Evolutionary conservation across 768 basidiomycete genomes (phyloP), one percentile per base, ranked within the genome.

Genomic region (Symmetrospora coprosmae): DNA sequence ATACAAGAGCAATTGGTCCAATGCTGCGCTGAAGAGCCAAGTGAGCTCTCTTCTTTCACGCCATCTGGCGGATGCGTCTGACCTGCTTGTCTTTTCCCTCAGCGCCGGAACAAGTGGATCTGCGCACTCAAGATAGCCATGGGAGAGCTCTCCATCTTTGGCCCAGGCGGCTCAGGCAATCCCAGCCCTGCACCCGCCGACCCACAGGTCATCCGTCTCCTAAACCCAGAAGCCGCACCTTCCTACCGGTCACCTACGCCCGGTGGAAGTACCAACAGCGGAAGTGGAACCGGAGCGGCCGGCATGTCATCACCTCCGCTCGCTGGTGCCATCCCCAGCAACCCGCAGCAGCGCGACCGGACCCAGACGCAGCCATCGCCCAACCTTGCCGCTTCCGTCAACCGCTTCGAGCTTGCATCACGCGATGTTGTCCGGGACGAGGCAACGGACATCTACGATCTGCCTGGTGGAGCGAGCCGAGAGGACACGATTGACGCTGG

Each of bases 101-200:
- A 83, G 72, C 79, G 87, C 55, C 79, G 86, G 34, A 90, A 90
- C 76, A 91, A 87, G 73, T 91, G 87, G 87, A 79, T 90, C 40
- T 90, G 87, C 71, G 84, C 85, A 16, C 76, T 94, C 55, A 91
- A 90, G 73, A 70, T 78, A 43, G 77, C 80, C 47, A 74, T 87
- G 62, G 79, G 77, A 27, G 83, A 87, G 62, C 72, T 82, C 49
- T 76, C 80, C 64, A 83, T 94, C 61, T 87, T 64, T 60, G 77
- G 76, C 4, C 77, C 77, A 3, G 72, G 50, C 21, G 76, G 73
- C 23, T 73, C 70, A 0, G 69, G 68, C 23, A 63, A 66, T 61
- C 71, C 71, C 33, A 19, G 61, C 11, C 69, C 61, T 63, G 62
- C 40, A 19, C 37, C 50, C 9, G 45, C 58, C 39, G 62, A 38